Percentiles rank a stretch among this genome's conserved stretches.
Conservation (phyloP, 2,329 filamentous ascomycete species). For the Claviceps purpurea region DNA sequence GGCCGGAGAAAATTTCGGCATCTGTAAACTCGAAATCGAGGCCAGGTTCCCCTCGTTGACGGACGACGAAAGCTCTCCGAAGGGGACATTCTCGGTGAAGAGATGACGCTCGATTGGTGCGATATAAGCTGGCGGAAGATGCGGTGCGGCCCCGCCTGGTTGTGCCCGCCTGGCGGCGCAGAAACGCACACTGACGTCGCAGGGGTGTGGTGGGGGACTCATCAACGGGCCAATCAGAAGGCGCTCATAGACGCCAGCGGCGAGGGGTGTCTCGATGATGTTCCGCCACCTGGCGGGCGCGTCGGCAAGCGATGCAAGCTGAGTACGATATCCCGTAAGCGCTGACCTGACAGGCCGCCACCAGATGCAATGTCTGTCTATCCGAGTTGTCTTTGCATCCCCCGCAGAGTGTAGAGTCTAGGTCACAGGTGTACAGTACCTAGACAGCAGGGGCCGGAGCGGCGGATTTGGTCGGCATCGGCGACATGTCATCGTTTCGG, state of each 20-base stretch:
- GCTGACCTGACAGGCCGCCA: neutral
- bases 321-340: neutral
- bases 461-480: no score
- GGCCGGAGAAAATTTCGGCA: no score
- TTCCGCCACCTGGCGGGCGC: conserved; percentile 2
- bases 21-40: no score
- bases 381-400: neutral
- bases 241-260: conserved; percentile 12
- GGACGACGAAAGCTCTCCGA: no score
- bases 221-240: conserved; percentile 11
- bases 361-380: neutral
- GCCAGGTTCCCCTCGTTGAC: no score
- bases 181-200: conserved; percentile 1
- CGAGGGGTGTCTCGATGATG: neutral
- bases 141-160: no score
- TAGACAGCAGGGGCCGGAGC: no score
- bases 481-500: neutral
- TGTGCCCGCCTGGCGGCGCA: neutral
- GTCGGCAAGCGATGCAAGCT: conserved; percentile 2
- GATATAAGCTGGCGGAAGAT: no score
- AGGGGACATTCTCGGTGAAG: no score
- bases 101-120: no score
- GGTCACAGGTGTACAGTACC: no score
- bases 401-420: no score
- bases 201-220: neutral